These are phyloP conservation scores for Paraconiothyrium sp. DNA, from an alignment of 2,329 filamentous ascomycete genomes.

Conservation along the genomic window DNA sequence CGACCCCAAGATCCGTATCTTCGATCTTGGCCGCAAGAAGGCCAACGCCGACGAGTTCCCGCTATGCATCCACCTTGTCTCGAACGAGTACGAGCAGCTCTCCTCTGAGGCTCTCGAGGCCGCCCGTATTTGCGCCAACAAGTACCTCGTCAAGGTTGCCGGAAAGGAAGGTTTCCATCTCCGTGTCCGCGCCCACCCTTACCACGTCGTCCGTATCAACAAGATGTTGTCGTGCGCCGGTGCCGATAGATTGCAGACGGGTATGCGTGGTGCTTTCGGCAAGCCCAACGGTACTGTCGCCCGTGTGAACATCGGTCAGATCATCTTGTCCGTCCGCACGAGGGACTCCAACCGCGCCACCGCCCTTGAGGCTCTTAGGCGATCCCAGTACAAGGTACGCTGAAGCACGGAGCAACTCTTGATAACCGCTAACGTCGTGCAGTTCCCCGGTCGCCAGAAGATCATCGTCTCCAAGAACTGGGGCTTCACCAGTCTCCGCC, in stretches of 20 bases:
- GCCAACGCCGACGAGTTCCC: slow-evolving; percentile 99
- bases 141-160: slow-evolving; percentile 78
- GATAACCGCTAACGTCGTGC: slow-evolving; percentile 19
- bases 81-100: slow-evolving; percentile 99
- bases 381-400: slow-evolving; percentile 92
- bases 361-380: slow-evolving; percentile 98
- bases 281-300: slow-evolving; percentile 99
- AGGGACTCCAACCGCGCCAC: slow-evolving; percentile 91
- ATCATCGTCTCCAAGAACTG: slow-evolving; percentile 99
- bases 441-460: slow-evolving; percentile 99
- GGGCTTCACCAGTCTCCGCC: slow-evolving; percentile 98
- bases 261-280: slow-evolving; percentile 99
- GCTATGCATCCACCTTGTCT: slow-evolving; percentile 96
- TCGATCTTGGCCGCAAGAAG: slow-evolving; percentile 98
- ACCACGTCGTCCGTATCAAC: slow-evolving; percentile 99
- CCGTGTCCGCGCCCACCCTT: slow-evolving; percentile 89
- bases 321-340: slow-evolving; percentile 96
- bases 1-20: slow-evolving; percentile 88
- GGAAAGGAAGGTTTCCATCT: slow-evolving; percentile 78
- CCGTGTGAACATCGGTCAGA: slow-evolving; percentile 99
- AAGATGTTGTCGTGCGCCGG: slow-evolving; percentile 99
- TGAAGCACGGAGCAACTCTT: neutral
- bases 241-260: slow-evolving; percentile 99
- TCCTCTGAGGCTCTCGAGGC: slow-evolving; percentile 99
- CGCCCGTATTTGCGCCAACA: slow-evolving; percentile 99